Percentiles rank a stretch among this genome's conserved stretches.
Evolutionary conservation across 202 grass and related monocot genomes (phyloP).

Genomic region (Dendrocalamus latiflorus): DNA sequence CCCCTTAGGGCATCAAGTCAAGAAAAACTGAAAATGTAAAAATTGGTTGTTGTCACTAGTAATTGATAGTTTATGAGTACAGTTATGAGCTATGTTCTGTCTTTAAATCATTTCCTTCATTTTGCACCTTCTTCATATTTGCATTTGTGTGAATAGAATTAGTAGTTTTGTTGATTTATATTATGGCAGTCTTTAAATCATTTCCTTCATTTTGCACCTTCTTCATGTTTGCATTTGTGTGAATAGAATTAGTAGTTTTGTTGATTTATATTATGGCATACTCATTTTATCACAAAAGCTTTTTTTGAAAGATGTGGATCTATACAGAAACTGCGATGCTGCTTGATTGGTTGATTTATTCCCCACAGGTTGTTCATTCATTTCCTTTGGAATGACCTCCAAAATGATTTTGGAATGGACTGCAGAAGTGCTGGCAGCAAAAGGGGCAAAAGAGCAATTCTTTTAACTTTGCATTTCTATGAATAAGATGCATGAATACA

Average conservation of each 20-base stretch:
- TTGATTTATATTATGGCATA: not conserved
- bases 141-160: not conserved
- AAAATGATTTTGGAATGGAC: conserved; percentile 47
- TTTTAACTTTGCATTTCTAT: conserved; percentile 22
- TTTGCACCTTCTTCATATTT: not conserved
- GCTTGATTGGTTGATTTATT: conserved; percentile 57
- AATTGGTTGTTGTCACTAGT: not conserved
- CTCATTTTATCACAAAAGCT: not conserved
- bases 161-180: conserved; percentile 2
- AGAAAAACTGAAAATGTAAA: not conserved
- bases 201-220: not conserved
- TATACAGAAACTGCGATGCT: conserved; percentile 30
- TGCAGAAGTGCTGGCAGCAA: conserved; percentile 33
- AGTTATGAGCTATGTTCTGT: not conserved
- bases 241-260: not conserved
- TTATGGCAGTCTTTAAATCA: not conserved
- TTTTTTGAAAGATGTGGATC: conserved; percentile 10
- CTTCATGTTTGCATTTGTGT: not conserved
- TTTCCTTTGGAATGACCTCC: conserved; percentile 46
- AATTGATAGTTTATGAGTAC: not conserved
- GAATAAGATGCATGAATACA: conserved; percentile 33
- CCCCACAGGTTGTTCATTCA: conserved; percentile 44
- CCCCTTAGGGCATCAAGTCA: not conserved
- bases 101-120: not conserved
- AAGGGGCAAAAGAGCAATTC: conserved; percentile 31